These are phyloP conservation scores for Metschnikowia amazonensis DNA, from an alignment of 805 yeast genomes.

Conservation along the genomic window DNA sequence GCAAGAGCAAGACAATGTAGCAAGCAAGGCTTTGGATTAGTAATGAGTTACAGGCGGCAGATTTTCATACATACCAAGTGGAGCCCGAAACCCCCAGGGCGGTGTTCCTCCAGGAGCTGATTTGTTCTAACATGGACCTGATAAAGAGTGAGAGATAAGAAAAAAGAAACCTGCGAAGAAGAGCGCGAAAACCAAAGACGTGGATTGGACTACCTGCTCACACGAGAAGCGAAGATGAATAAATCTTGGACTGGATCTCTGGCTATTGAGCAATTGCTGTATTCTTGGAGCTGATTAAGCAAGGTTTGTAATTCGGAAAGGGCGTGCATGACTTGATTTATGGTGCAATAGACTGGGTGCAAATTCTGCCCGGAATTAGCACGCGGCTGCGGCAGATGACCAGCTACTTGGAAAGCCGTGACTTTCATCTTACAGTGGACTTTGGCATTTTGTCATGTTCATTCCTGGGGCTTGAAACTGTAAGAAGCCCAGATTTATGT, in stretches of 20 bases:
- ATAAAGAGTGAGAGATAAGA: conserved; percentile 3
- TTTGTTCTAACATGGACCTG: conserved; percentile 8
- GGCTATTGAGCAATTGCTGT: neutral
- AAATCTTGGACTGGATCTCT: neutral
- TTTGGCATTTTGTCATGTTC: no score
- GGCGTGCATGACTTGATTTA: neutral
- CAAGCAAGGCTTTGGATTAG: conserved; percentile 52
- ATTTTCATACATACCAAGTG: conserved; percentile 40
- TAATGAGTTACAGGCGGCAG: neutral
- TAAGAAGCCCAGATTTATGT: neutral
- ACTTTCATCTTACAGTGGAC: no score
- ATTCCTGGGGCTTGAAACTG: no score
- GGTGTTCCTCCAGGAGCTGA: conserved; percentile 30
- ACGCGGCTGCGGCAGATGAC: neutral
- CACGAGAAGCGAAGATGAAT: neutral
- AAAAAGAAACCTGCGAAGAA: conserved; percentile 1
- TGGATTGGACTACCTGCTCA: neutral
- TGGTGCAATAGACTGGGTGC: neutral
- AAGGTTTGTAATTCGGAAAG: no score
- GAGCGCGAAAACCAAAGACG: conserved; percentile 5
- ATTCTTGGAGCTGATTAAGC: neutral
- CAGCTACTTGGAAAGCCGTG: no score
- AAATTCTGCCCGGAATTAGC: neutral
- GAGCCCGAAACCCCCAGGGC: conserved; percentile 67
- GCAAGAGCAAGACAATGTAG: conserved; percentile 72